Base-by-base conservation (phyloP, 495 filamentous ascomycete species). In the Neurospora sp. region DNA sequence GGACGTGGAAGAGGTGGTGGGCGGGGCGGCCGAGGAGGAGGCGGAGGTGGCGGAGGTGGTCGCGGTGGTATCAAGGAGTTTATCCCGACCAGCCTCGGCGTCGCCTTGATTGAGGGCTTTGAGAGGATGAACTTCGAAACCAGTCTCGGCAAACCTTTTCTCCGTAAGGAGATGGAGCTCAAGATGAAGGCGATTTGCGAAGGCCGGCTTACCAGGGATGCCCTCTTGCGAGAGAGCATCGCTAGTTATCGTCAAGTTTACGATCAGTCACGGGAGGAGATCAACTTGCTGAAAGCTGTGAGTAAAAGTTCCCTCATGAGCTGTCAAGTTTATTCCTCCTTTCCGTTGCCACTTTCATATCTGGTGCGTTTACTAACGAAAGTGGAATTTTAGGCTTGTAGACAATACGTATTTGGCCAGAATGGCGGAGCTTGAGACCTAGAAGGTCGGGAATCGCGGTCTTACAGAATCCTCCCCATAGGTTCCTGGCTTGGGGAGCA, bases 131-230 rank as follows among this genome's bases (percentile, higher is more conserved):
- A 91, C 40, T 89, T 98, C 70, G 94, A 97, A 69, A 94, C 90
- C 22, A 96, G 92, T 72, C 87, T 99, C 18, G 92, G 93, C 77
- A 99, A 99, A 81, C 96, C 96, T n/a, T 98, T 98, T 79, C 84
- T 99, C 53, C 89, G 96, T 37, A 98, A 99, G 81, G 95, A 99
- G 84, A 97, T 97, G 94, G 96, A 99, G 81, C 81, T 91, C 72
- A 90, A 92, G 75, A 96, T 99, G 94, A 93, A 93, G 77, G 92
- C 92, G 71, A 97, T 99, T 69, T 98, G 96, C 81, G 93, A 93
- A 70, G 96, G 96, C n/a, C 87, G 86, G 20, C 90, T 89, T 72
- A 90, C 90, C 14, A 89, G 89, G 53, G 87, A 87, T 42, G 88
- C 89, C 35, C 91, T 98, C 31, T 88, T 98, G 38, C 85, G 89